A percentile compares a stretch with the other conserved stretches of the same genome.
Conservation (phyloP, 2,329 filamentous ascomycete species). For the Colletotrichum incanum region DNA sequence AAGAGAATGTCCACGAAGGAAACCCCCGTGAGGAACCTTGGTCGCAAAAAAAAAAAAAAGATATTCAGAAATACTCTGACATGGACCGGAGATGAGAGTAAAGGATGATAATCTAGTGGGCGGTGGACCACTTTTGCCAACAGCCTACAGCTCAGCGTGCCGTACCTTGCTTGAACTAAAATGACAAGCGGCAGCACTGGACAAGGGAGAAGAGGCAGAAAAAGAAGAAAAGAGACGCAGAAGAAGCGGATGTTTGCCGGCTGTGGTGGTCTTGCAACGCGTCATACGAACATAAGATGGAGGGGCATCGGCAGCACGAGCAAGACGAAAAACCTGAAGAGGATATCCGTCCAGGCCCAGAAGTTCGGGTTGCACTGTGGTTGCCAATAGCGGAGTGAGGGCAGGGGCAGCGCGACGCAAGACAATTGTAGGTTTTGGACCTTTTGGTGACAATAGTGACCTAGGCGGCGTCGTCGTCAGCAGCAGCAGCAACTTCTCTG, state of each 20-base stretch:
- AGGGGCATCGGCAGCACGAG: constrained; percentile 25
- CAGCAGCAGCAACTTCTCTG: background rate
- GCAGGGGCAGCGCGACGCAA: background rate
- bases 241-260: constrained; percentile 37
- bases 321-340: background rate
- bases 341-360: background rate
- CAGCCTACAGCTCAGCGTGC: background rate
- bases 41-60: background rate
- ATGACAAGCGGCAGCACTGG: constrained; percentile 6
- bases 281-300: constrained; percentile 35
- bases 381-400: background rate
- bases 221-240: constrained; percentile 23
- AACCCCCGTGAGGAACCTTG: background rate
- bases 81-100: background rate
- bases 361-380: background rate
- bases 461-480: constrained; percentile 2
- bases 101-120: too few relatives aligned
- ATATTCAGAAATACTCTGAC: background rate
- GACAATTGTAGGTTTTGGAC: background rate
- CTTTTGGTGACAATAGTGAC: background rate
- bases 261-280: constrained; percentile 34
- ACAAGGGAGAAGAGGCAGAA: constrained; percentile 21
- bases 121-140: constrained; percentile 1
- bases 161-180: constrained; percentile 29
- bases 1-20: background rate